Evolutionary conservation across 2,329 filamentous ascomycete species (phyloP).

Genomic region (Aspergillus ibericus): DNA sequence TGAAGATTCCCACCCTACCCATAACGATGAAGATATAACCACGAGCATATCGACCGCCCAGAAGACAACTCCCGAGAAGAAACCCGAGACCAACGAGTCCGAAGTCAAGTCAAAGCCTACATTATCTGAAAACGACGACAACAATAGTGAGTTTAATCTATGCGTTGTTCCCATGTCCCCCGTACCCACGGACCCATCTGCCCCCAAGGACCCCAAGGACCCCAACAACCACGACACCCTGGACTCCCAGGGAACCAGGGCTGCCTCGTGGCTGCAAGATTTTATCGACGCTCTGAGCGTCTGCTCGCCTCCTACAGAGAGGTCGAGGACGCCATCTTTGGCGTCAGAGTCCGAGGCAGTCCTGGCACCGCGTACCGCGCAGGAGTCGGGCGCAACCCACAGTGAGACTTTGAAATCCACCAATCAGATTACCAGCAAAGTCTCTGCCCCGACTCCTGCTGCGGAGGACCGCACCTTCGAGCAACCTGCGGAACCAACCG

Average conservation of each 20-base stretch:
- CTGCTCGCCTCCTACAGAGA: slow-evolving; percentile 13
- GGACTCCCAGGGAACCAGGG: background rate
- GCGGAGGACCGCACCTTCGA: slow-evolving; percentile 11
- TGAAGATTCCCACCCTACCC: slow-evolving; percentile 8
- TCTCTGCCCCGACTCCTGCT: background rate
- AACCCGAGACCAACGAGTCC: background rate
- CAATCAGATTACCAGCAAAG: background rate
- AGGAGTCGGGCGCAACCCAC: slow-evolving; percentile 5
- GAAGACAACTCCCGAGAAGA: background rate
- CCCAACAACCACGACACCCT: background rate
- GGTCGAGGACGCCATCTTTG: slow-evolving; percentile 8
- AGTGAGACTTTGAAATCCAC: background rate
- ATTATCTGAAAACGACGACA: slow-evolving; percentile 13
- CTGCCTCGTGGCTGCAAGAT: background rate
- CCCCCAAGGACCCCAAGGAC: background rate
- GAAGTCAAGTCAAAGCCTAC: background rate
- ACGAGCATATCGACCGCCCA: background rate
- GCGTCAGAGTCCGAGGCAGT: slow-evolving; percentile 2
- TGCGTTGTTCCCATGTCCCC: background rate
- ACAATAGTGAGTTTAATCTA: slow-evolving; percentile 15
- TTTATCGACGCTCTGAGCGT: slow-evolving; percentile 9
- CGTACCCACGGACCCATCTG: background rate
- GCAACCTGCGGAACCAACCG: slow-evolving; percentile 8
- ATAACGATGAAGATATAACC: background rate
- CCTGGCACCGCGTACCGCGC: slow-evolving; percentile 3